A percentile compares a stretch with the other conserved stretches of the same genome.
These are phyloP conservation scores for Picea mariana DNA, from an alignment of 83 land plant species.

Conservation along the genomic window DNA sequence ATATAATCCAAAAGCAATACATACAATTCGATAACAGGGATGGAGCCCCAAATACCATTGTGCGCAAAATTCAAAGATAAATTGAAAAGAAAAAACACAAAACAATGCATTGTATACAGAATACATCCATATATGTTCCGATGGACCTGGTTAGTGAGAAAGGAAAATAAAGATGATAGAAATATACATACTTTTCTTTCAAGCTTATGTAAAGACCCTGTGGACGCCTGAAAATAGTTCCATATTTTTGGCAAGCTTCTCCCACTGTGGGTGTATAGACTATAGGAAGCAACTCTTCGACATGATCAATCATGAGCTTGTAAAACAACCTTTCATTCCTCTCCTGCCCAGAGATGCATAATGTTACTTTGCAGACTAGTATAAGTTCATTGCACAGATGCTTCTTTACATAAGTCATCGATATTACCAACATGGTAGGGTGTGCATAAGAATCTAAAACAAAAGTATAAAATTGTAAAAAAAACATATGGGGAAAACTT, in stretches of 20 bases:
- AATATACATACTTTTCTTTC: conserved; percentile 35
- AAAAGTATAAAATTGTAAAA: not conserved
- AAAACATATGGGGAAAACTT: not conserved
- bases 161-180: not conserved
- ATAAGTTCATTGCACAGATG: not conserved
- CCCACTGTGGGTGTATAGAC: conserved; percentile 59
- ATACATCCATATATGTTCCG: not conserved
- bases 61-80: not conserved
- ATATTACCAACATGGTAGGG: not conserved
- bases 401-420: not conserved
- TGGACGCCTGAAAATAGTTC: conserved; percentile 38
- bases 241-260: conserved; percentile 54
- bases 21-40: too few relatives aligned
- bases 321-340: conserved; percentile 49
- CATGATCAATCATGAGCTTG: conserved; percentile 46
- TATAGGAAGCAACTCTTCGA: conserved; percentile 51
- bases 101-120: not conserved
- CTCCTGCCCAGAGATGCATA: conserved; percentile 22
- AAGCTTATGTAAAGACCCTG: conserved; percentile 46
- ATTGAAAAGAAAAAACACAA: not conserved
- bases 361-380: not conserved
- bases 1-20: too few relatives aligned
- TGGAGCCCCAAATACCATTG: too few relatives aligned
- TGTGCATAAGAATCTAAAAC: not conserved
- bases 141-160: conserved; percentile 8